Evolutionary conservation across 2,329 filamentous ascomycete species (phyloP).

Genomic region (Diaporthe velutina): DNA sequence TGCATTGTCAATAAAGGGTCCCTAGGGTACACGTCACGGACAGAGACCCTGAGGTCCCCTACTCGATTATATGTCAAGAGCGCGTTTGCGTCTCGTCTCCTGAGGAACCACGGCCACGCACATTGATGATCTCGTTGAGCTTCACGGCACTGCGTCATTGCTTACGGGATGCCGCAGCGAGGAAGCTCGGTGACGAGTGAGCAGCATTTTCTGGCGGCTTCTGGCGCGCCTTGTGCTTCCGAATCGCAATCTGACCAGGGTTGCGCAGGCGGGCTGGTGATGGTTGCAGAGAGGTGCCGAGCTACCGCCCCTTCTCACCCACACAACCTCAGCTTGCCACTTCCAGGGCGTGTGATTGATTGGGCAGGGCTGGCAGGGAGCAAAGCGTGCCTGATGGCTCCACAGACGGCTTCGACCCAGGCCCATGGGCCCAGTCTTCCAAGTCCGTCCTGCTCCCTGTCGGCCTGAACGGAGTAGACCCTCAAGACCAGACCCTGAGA

Average conservation of each 20-base stretch:
- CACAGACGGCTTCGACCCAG: conserved; percentile 9
- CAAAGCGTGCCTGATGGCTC: conserved; percentile 28
- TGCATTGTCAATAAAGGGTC: conserved; percentile 34
- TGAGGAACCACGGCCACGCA: not conserved
- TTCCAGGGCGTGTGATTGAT: conserved; percentile 22
- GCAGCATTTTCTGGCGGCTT: not conserved
- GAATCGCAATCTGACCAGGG: not conserved
- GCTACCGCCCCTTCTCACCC: conserved; percentile 12
- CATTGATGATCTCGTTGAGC: not conserved
- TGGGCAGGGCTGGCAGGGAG: conserved; percentile 20
- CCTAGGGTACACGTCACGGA: conserved; percentile 31
- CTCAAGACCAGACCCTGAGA: conserved; percentile 16
- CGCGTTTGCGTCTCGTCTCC: not conserved
- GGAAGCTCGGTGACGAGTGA: not conserved
- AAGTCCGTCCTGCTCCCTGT: too few species aligned
- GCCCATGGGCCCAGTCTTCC: conserved; percentile 5
- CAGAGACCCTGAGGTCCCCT: conserved; percentile 20
- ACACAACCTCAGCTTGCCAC: conserved; percentile 12
- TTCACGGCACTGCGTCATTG: conserved; percentile 25
- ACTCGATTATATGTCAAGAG: not conserved
- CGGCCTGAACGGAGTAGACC: not conserved
- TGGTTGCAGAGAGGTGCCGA: not conserved
- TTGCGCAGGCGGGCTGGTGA: not conserved
- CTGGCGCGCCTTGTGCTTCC: conserved; percentile 20
- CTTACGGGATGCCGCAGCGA: conserved; percentile 6